A percentile compares a stretch with the other conserved stretches of the same genome.
Conservation (phyloP, 1,284 basidiomycete genomes). For the Leccinum holopus region DNA sequence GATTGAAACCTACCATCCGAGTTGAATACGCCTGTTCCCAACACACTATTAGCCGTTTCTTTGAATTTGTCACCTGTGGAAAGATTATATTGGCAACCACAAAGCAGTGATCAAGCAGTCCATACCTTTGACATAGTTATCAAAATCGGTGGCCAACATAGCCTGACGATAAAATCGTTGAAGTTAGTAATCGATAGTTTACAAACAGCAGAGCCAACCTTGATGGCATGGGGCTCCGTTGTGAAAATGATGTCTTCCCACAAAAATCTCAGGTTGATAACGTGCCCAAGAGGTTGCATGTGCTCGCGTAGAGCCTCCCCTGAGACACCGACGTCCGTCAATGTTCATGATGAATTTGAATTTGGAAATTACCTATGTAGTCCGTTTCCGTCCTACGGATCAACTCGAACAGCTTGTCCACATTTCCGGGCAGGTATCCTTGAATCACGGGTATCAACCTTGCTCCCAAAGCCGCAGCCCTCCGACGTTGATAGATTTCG, state of each 20-base stretch:
- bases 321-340: slow-evolving; percentile 12
- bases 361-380: slow-evolving; percentile 27
- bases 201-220: slow-evolving; percentile 6
- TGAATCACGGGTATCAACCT: slow-evolving; percentile 21
- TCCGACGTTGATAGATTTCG: slow-evolving; percentile 17
- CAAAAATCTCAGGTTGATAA: slow-evolving; percentile 31
- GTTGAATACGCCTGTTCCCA: slow-evolving; percentile 50
- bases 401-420: slow-evolving; percentile 23
- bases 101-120: background rate
- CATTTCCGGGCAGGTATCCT: slow-evolving; percentile 28
- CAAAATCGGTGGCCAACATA: slow-evolving; percentile 44
- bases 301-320: slow-evolving; percentile 17
- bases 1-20: slow-evolving; percentile 38
- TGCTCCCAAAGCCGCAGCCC: slow-evolving; percentile 22
- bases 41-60: slow-evolving; percentile 32
- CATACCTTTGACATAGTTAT: slow-evolving; percentile 44
- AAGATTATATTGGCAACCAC: slow-evolving; percentile 7
- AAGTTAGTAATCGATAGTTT: background rate
- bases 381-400: slow-evolving; percentile 17
- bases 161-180: slow-evolving; percentile 21
- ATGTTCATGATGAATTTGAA: background rate
- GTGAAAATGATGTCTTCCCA: slow-evolving; percentile 38
- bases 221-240: slow-evolving; percentile 34
- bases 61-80: slow-evolving; percentile 32
- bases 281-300: slow-evolving; percentile 17